phyloP scores from a whole-genome alignment of 1,139 yeast species.

The Blastobotrys elegans region DNA sequence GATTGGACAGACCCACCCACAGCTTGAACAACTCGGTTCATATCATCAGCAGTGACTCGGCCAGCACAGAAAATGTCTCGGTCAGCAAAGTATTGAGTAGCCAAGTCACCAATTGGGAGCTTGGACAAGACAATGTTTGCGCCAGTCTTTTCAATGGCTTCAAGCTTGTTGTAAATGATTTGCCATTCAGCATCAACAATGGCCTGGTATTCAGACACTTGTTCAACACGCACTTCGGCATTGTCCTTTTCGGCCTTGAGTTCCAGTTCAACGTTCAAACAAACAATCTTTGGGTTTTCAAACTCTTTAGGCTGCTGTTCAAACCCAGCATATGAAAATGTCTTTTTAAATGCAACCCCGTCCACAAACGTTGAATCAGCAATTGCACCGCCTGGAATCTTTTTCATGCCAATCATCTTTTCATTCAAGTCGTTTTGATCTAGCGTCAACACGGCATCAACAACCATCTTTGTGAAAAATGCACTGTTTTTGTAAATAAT shows the following conservation, averaged over 20 bases:
- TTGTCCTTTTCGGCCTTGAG: conserved; percentile 97
- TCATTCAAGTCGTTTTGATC: conserved; percentile 86
- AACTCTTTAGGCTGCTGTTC: conserved; percentile 96
- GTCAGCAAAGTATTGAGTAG: conserved; percentile 97
- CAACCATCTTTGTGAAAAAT: conserved; percentile 94
- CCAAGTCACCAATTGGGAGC: conserved; percentile 95
- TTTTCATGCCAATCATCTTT: conserved; percentile 86
- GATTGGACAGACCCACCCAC: conserved; percentile 92
- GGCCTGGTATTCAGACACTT: conserved; percentile 90
- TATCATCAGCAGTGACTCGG: conserved; percentile 80
- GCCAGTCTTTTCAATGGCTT: conserved; percentile 76
- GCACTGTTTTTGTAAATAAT: conserved; percentile 79
- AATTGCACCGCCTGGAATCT: conserved; percentile 94
- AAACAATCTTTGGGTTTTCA: conserved; percentile 71
- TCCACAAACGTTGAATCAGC: conserved; percentile 84
- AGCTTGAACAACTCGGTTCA: conserved; percentile 89
- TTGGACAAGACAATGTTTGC: conserved; percentile 91
- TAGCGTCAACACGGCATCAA: conserved; percentile 84
- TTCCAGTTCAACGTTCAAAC: conserved; percentile 88
- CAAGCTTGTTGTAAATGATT: conserved; percentile 79
- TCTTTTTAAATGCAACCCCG: conserved; percentile 96
- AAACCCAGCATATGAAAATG: conserved; percentile 95
- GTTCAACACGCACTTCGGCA: conserved; percentile 97
- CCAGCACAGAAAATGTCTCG: conserved; percentile 97
- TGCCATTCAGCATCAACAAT: conserved; percentile 99